Base-by-base conservation (phyloP, 139 green algal species). In the Auxenochlorella pyrenoidosa region DNA sequence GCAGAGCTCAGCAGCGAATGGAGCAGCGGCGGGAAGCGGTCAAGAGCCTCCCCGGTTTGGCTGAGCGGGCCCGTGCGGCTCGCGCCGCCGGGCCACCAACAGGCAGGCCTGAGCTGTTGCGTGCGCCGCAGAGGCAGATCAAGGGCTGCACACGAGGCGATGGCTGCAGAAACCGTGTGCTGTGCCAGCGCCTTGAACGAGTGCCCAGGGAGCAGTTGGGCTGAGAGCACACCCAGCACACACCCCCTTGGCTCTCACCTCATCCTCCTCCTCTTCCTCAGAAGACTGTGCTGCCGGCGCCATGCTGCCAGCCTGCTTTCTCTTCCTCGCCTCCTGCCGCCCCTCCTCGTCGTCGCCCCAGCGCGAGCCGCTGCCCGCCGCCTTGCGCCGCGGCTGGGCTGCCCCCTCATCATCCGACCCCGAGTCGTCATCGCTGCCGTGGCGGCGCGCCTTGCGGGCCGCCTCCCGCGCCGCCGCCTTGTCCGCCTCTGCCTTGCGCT, bases 401-500 rank as follows among this genome's bases (percentile, higher is more conserved):
- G 54, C 54, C 18, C 10, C 54, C 40, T 75, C 77, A 15, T 58
- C 73, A 8, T 84, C 54, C 3, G 34, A 58, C 59, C 58, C 63
- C 8, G 51, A 60, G 47, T 43, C 83, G 41, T 41, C 60, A 19
- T 82, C 70, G 43, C 75, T 86, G 76, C 83, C 88, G 16, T 30
- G 34, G n/a, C 59, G 76, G 26, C 77, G 63, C 32, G 47, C 68
- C 21, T n/a, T 66, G 82, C 47, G 68, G 0, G 34, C 82, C 21
- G 63, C 66, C 44, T 79, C 44, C n/a, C 41, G 41, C 15, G 70
- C 84, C 41, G 59, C 86, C 54, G 47, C 76, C 72, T 75, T 43
- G 43, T 78, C 60, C 16, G 73, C 78, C 65, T 59, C 86, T 70
- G 68, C 81, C 77, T 81, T 63, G 59, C 70, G 43, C 87, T 88